Base-by-base conservation (phyloP, 192 early-diverging fungal species). In the Entophlyctis luteolus region DNA sequence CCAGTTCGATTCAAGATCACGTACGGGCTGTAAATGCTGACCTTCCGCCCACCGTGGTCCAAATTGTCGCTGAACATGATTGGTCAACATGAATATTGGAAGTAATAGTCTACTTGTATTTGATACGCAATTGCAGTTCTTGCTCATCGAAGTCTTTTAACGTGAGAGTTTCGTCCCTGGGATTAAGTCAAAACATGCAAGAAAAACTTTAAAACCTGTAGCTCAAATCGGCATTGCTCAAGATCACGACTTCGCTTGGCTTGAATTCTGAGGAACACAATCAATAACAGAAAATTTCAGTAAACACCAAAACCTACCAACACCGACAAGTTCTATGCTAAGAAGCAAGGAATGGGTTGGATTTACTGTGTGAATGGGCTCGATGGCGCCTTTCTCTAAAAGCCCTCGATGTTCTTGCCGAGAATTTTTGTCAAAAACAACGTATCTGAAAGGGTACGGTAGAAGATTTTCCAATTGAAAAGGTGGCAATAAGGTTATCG, bases 381-480 rank as follows among this genome's bases (percentile, higher is more conserved):
- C 85, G 0, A 85, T 65, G 0, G 79, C 84, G n/a, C 92, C 91
- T 47, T 89, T 84, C 10, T 78, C 62, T 62, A 98, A 62, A 31
- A 74, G 68, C 2, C 86, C 86, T 3, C 77, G 74, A 72, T 86
- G 85, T 52, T 92, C 82, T 71, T 93, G 88, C 20, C 77, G 70
- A 1, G 81, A 50, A 39, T 62, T 81, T 59, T 88, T 87, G 70
- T 94, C 94, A 49, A 86, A 74, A 12, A 99, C 82, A n/a, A 77
- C 77, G 53, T 92, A 91, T 20, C 84, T 80, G 67, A 94, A 78
- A 55, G 92, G 84, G 71, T 90, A 97, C 0, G 97, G 97, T 32
- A 99, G 76, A 23, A 98, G 76, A 65, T 99, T 99, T 79, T 99
- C 97, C 29, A 99, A 81, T 77, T 93, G 89, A 65, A 88, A 89